Evolutionary conservation across 257 asterid species (phyloP), one percentile per base, ranked within the genome.

Genomic region (Solanum sejunctum): DNA sequence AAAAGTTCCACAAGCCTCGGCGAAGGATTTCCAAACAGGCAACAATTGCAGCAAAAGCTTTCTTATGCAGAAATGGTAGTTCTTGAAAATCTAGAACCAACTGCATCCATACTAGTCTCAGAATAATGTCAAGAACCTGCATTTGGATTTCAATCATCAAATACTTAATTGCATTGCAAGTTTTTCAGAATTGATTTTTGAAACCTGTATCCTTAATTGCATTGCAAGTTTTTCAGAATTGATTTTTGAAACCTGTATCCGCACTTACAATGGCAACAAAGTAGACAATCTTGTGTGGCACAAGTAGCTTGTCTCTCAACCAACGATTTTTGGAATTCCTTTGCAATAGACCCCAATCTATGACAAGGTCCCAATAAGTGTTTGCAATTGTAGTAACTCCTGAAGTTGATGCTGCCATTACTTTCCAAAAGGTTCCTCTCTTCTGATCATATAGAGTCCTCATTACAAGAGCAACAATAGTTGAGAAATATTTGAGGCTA

Each of bases 31-130:
- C 99, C 84, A 95, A 83, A 90, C 92, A 87, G 45, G 97, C 98
- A 28, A 94, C 88, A 9, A 94, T 8, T 1, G 97, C 95, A 84
- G 87, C 12, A 85, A 90, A 82, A 72, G 93, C 98, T 66, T 47
- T 90, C 85, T 12, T 51, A 43, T 94, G 99, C 66, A 96, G 91
- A 85, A 90, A 91, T 17, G 88, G 86, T 0, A 86, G 26, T 2
- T 91, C 87, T 10, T 88, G 8, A 72, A 92, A 82, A 86, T 91
- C 93, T 80, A 92, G 91, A 88, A 96, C 93, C 78, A 90, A n/a
- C 87, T 94, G 98, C 98, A 96, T 92, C 99, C 99, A 95, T 7
- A 87, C 98, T 21, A 94, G 96, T 69, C 98, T 94, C 80, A 96
- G 89, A 41, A 94, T 86, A 23, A 92, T 85, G 82, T 96, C 93